Conservation (phyloP, 805 yeast genomes). For the Sugiyamaella chiloensis region DNA sequence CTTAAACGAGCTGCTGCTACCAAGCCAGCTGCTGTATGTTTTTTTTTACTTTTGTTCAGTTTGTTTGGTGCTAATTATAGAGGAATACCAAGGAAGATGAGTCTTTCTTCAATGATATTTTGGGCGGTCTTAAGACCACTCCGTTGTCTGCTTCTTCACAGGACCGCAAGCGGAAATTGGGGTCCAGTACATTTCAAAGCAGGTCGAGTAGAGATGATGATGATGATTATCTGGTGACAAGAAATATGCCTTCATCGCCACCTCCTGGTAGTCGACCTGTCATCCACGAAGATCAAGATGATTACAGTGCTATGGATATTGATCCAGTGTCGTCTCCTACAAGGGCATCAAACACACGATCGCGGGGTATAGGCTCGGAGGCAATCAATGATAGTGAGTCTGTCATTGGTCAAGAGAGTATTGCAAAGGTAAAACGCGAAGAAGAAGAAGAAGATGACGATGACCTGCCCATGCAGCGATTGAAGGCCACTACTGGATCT, state of each 20-base stretch:
- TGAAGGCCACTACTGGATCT: conserved; percentile 4
- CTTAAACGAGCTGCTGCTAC: conserved; percentile 48
- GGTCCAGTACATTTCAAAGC: background rate
- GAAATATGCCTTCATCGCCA: conserved; percentile 14
- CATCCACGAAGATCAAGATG: conserved; percentile 14
- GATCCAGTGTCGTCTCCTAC: conserved; percentile 8
- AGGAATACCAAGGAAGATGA: conserved; percentile 36
- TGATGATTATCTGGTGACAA: background rate
- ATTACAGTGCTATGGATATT: conserved; percentile 2
- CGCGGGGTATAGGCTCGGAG: too few species aligned
- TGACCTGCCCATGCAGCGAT: conserved; percentile 19
- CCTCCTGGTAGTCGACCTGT: conserved; percentile 9
- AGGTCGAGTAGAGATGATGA: background rate
- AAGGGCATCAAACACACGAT: too few species aligned
- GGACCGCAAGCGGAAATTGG: conserved; percentile 12
- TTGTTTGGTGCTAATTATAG: too few species aligned
- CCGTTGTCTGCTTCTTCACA: conserved; percentile 24
- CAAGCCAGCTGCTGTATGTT: too few species aligned
- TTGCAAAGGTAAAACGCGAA: background rate
- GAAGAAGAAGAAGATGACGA: conserved; percentile 41
- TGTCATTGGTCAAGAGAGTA: too few species aligned
- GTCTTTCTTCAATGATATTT: conserved; percentile 64
- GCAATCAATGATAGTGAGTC: too few species aligned
- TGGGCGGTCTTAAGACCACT: conserved; percentile 48
- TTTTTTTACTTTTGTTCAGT: too few species aligned